Conservation (phyloP, 2,329 filamentous ascomycete species). For the Diaporthe sp. region DNA sequence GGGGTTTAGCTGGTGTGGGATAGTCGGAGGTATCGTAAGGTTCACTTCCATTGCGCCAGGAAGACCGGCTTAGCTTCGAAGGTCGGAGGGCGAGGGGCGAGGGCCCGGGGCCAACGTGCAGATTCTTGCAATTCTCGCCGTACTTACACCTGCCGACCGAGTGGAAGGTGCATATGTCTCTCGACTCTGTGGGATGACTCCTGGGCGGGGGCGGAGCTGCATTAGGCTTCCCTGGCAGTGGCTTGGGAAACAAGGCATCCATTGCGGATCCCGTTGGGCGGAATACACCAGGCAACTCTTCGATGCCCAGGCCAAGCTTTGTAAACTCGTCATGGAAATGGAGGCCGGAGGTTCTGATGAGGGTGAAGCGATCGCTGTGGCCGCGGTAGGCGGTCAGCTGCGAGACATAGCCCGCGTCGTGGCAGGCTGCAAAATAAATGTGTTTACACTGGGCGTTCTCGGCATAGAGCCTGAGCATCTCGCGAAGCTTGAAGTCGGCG, state of each 20-base stretch:
- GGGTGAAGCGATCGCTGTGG: slow-evolving; percentile 64
- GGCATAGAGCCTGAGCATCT: slow-evolving; percentile 60
- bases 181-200: slow-evolving; percentile 35
- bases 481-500: slow-evolving; percentile 71
- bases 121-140: slow-evolving; percentile 46
- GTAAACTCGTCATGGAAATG: slow-evolving; percentile 66
- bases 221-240: not conserved
- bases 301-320: slow-evolving; percentile 62
- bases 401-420: slow-evolving; percentile 69
- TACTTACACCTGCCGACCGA: slow-evolving; percentile 47
- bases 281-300: slow-evolving; percentile 66
- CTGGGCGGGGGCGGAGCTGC: not conserved
- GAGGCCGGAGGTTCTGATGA: slow-evolving; percentile 60
- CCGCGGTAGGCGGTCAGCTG: slow-evolving; percentile 66
- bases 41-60: slow-evolving; percentile 27
- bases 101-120: slow-evolving; percentile 40
- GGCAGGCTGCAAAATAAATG: slow-evolving; percentile 73
- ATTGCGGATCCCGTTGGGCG: slow-evolving; percentile 44
- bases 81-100: slow-evolving; percentile 19
- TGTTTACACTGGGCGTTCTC: slow-evolving; percentile 73
- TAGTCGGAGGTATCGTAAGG: slow-evolving; percentile 34
- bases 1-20: slow-evolving; percentile 10
- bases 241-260: slow-evolving; percentile 35
- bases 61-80: slow-evolving; percentile 24
- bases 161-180: slow-evolving; percentile 45